phyloP scores from a whole-genome alignment of 139 green algal genomes.

The Chlorella ohadii region DNA sequence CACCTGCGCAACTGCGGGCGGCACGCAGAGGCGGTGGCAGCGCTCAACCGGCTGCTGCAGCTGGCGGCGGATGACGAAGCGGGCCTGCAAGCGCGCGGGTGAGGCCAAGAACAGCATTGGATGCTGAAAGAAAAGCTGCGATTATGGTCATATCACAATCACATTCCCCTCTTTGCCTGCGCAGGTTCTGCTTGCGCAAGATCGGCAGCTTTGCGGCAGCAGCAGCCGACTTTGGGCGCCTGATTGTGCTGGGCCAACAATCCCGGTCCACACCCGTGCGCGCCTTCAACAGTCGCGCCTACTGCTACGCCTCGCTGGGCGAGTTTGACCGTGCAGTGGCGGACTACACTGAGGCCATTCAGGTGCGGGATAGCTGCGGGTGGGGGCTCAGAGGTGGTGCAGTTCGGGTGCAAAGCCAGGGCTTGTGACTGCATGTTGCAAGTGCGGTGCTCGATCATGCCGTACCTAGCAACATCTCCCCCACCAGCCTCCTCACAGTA shows the following conservation, averaged over 20 bases:
- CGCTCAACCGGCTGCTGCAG: conserved; percentile 53
- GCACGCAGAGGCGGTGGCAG: conserved; percentile 52
- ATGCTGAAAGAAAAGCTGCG: too few species aligned
- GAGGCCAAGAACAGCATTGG: conserved; percentile 30
- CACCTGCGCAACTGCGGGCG: conserved; percentile 43
- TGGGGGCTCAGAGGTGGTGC: too few species aligned
- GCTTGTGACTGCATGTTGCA: too few species aligned
- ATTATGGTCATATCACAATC: too few species aligned
- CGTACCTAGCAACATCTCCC: too few species aligned
- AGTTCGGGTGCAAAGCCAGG: too few species aligned
- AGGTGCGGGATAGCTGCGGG: background rate
- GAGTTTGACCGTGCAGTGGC: conserved; percentile 68
- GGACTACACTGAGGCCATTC: conserved; percentile 21
- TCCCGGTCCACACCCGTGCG: too few species aligned
- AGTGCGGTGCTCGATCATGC: too few species aligned
- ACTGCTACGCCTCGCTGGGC: conserved; percentile 82
- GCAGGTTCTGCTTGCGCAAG: conserved; percentile 58
- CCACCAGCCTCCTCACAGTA: too few species aligned
- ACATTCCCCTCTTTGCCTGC: background rate
- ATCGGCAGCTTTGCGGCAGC: conserved; percentile 70
- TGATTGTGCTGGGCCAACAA: conserved; percentile 52
- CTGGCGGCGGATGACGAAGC: conserved; percentile 54
- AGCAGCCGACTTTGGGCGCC: conserved; percentile 70
- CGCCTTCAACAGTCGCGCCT: conserved; percentile 66
- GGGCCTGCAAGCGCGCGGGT: conserved; percentile 61